These are phyloP conservation scores for Exophiala phaeomuriformis DNA, from an alignment of 2,329 filamentous ascomycete species.

Conservation along the genomic window DNA sequence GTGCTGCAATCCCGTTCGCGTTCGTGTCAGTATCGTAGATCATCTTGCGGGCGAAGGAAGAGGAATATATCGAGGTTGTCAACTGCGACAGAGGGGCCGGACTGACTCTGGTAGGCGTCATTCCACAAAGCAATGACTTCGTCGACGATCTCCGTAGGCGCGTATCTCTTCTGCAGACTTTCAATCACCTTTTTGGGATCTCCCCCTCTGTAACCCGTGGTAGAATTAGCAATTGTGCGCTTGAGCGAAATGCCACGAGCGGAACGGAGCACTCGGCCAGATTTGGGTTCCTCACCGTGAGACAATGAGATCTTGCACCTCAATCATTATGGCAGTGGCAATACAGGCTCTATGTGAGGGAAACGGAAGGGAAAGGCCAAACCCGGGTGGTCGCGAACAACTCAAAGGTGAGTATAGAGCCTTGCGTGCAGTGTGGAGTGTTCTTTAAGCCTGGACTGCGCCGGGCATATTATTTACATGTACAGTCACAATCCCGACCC, in stretches of 20 bases:
- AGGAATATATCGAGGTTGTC: too few relatives aligned
- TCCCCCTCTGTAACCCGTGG: conserved; percentile 54
- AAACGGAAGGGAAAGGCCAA: neutral
- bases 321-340: conserved; percentile 51
- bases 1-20: conserved; percentile 40
- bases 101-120: conserved; percentile 20
- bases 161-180: conserved; percentile 75
- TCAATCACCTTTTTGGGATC: conserved; percentile 88
- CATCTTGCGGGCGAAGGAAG: too few relatives aligned
- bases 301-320: conserved; percentile 69
- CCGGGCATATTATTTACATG: too few relatives aligned
- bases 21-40: conserved; percentile 6
- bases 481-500: too few relatives aligned
- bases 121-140: conserved; percentile 58
- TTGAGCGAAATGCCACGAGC: too few relatives aligned
- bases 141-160: conserved; percentile 76
- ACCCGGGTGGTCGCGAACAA: too few relatives aligned
- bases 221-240: too few relatives aligned
- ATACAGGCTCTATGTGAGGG: neutral
- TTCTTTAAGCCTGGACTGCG: too few relatives aligned
- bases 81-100: neutral
- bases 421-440: too few relatives aligned
- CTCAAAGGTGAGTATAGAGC: too few relatives aligned
- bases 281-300: conserved; percentile 46
- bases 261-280: neutral